Conservation (phyloP, 805 yeast genomes). For the Hanseniaspora opuntiae region DNA sequence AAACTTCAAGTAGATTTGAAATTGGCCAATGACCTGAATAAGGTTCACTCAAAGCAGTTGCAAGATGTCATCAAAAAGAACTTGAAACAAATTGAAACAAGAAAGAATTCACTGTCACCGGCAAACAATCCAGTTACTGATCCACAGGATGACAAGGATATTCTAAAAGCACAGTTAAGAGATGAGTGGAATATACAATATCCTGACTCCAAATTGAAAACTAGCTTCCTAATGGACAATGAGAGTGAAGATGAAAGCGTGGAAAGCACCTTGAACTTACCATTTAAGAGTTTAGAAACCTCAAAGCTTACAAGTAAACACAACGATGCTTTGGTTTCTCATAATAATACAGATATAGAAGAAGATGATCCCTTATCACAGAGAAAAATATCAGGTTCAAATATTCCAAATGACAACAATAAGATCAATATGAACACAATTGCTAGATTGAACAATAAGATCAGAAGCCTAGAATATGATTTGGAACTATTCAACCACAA, state of each 20-base stretch:
- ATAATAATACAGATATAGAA: constrained; percentile 5
- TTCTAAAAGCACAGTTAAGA: constrained; percentile 16
- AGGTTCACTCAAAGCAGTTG: constrained; percentile 12
- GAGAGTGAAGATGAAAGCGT: constrained; percentile 1
- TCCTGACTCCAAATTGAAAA: background rate
- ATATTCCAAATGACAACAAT: background rate
- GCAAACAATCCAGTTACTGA: constrained; percentile 20
- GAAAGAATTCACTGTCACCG: constrained; percentile 19
- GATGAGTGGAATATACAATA: constrained; percentile 18
- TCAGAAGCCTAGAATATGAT: constrained; percentile 72
- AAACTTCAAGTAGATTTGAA: background rate
- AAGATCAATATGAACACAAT: constrained; percentile 38
- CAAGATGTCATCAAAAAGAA: constrained; percentile 14
- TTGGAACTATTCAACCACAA: constrained; percentile 52
- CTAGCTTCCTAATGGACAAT: background rate
- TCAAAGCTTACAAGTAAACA: constrained; percentile 6
- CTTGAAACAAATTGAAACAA: constrained; percentile 1
- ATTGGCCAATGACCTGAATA: constrained; percentile 9
- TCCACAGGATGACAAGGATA: constrained; percentile 19
- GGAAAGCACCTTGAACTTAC: background rate
- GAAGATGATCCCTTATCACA: constrained; percentile 6
- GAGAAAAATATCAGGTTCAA: constrained; percentile 1
- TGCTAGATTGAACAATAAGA: constrained; percentile 60
- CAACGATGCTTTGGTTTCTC: constrained; percentile 1
- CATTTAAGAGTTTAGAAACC: background rate